These are phyloP conservation scores for Calycina herbarum DNA, from an alignment of 2,329 filamentous ascomycete genomes.

Conservation along the genomic window DNA sequence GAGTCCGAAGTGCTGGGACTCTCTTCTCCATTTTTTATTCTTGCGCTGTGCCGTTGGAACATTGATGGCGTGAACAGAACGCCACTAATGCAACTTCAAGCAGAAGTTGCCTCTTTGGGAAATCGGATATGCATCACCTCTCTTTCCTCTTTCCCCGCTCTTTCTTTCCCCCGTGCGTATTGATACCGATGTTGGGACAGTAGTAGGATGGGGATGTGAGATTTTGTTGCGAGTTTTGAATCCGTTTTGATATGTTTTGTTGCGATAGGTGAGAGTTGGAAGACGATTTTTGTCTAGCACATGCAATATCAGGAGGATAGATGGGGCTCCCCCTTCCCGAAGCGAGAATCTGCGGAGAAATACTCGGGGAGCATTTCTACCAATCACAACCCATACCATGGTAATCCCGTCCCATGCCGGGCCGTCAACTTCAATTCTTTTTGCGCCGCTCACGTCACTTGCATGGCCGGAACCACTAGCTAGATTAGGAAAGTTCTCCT, in stretches of 20 bases:
- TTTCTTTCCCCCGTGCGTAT: not conserved
- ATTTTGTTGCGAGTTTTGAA: not conserved
- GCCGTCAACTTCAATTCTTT: no score
- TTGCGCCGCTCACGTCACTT: no score
- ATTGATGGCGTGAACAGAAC: not conserved
- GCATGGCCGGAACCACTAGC: no score
- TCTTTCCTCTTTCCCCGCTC: not conserved
- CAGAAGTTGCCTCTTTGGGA: not conserved
- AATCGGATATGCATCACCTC: not conserved
- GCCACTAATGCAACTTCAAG: slow-evolving; percentile 5
- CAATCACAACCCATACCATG: not conserved
- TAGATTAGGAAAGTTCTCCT: no score
- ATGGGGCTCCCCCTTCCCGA: not conserved
- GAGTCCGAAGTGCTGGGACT: not conserved
- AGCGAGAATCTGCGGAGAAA: not conserved
- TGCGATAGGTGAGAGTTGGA: slow-evolving; percentile 3
- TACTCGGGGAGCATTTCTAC: not conserved
- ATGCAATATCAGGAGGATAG: no score
- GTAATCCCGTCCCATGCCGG: not conserved
- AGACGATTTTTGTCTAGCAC: not conserved
- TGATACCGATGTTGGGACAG: not conserved
- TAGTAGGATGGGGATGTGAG: not conserved
- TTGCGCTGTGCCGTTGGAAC: not conserved
- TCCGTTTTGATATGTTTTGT: not conserved
- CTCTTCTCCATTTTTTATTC: not conserved